These are phyloP conservation scores for Ziziphus jujuba DNA, from an alignment of 306 rosid species.

Conservation along the genomic window DNA sequence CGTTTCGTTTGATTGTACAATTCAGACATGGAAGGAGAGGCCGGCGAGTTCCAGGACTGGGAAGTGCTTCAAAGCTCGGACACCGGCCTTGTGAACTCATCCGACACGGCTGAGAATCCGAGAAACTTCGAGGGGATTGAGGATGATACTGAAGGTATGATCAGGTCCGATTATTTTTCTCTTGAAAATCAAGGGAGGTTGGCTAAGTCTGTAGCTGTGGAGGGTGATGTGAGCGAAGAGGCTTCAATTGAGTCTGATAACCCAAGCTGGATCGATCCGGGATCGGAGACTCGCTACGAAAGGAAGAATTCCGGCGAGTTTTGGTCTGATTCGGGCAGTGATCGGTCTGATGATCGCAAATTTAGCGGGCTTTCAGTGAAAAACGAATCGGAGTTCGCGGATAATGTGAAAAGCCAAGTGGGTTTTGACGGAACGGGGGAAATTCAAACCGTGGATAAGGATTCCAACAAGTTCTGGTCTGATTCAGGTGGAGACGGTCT, in stretches of 20 bases:
- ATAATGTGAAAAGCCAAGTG: slow-evolving; percentile 13
- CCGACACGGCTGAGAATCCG: slow-evolving; percentile 15
- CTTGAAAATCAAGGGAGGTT: slow-evolving; percentile 39
- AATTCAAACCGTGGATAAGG: slow-evolving; percentile 20
- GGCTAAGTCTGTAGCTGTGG: slow-evolving; percentile 15
- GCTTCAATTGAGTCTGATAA: slow-evolving; percentile 58
- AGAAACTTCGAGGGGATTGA: slow-evolving; percentile 32
- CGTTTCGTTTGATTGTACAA: neutral
- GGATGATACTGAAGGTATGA: slow-evolving; percentile 46
- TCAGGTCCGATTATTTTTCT: slow-evolving; percentile 61
- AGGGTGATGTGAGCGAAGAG: slow-evolving; percentile 31
- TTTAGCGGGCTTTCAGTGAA: slow-evolving; percentile 28
- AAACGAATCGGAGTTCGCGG: slow-evolving; percentile 5
- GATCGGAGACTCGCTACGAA: slow-evolving; percentile 31
- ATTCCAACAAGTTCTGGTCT: slow-evolving; percentile 32
- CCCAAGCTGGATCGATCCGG: slow-evolving; percentile 76
- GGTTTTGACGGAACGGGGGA: slow-evolving; percentile 29
- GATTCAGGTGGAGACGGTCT: slow-evolving; percentile 40
- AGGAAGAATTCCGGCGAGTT: slow-evolving; percentile 33
- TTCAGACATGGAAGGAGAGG: slow-evolving; percentile 41
- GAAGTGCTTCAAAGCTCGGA: slow-evolving; percentile 52
- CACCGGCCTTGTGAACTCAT: slow-evolving; percentile 8
- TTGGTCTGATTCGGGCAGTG: slow-evolving; percentile 69
- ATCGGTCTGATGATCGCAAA: slow-evolving; percentile 48
- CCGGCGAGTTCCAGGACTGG: slow-evolving; percentile 62